Percentiles rank a stretch among this genome's conserved stretches.
These are phyloP conservation scores for Nepenthes alata DNA, from an alignment of 179 eudicot genomes.

Conservation along the genomic window DNA sequence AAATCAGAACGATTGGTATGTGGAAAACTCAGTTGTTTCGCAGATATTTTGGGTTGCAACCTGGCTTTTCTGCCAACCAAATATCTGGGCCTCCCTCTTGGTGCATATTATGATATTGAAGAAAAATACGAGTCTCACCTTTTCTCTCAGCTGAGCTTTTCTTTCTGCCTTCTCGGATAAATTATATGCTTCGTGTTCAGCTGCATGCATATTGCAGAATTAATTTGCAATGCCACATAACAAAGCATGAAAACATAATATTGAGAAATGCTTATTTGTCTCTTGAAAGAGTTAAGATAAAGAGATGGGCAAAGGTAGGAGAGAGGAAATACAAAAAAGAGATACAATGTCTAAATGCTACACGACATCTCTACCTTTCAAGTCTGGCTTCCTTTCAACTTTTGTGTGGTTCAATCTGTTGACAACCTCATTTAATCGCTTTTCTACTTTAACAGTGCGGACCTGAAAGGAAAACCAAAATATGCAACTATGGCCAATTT, in stretches of 20 bases:
- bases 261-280: not conserved
- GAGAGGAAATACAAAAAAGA: not conserved
- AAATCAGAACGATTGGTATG: too few species aligned
- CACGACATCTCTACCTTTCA: conserved; percentile 44
- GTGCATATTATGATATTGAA: not conserved
- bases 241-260: not conserved
- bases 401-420: conserved; percentile 84
- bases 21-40: too few species aligned
- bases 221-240: not conserved
- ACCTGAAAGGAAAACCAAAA: conserved; percentile 33
- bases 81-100: too few species aligned
- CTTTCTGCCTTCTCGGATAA: conserved; percentile 60
- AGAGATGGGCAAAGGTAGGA: not conserved
- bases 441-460: conserved; percentile 89
- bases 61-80: too few species aligned
- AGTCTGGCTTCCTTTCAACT: conserved; percentile 84
- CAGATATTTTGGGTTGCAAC: too few species aligned
- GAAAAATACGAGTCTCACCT: conserved; percentile 33
- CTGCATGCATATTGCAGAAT: conserved; percentile 26
- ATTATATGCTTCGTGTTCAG: conserved; percentile 80
- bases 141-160: conserved; percentile 65
- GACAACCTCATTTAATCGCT: conserved; percentile 85
- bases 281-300: not conserved
- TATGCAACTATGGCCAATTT: too few species aligned
- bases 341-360: not conserved